phyloP scores from a whole-genome alignment of 2,329 filamentous ascomycete species.

The Leptographium radiaticola region DNA sequence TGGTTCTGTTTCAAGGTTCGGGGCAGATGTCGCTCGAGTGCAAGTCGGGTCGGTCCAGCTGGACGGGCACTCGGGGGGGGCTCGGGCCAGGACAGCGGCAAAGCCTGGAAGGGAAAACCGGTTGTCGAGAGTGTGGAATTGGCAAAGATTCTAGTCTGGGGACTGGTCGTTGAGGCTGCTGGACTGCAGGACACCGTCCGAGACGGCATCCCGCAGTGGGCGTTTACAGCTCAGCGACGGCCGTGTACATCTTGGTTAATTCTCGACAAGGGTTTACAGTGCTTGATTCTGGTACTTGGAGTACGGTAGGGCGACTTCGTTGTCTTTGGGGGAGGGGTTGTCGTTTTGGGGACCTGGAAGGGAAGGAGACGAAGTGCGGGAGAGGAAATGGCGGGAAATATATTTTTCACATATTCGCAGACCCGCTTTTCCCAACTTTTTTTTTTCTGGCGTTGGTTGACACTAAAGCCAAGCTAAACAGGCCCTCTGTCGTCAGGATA shows the following conservation, averaged over 20 bases:
- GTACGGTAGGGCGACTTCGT: conserved; percentile 47
- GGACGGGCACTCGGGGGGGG: conserved; percentile 6
- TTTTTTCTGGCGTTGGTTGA: not conserved
- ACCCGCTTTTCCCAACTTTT: not conserved
- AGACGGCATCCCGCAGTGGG: conserved; percentile 59
- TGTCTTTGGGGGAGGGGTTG: conserved; percentile 35
- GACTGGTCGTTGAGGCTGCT: conserved; percentile 68
- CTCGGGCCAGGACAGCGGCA: conserved; percentile 25
- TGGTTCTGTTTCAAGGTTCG: conserved; percentile 21
- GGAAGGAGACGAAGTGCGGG: not conserved
- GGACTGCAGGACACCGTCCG: conserved; percentile 57
- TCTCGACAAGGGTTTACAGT: conserved; percentile 53
- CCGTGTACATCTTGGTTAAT: conserved; percentile 51
- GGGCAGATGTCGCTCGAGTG: conserved; percentile 13
- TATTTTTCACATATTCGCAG: not conserved
- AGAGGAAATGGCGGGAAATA: conserved; percentile 2
- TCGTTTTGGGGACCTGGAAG: conserved; percentile 9
- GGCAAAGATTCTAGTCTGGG: conserved; percentile 32
- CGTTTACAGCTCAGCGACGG: conserved; percentile 86
- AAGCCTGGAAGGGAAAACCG: conserved; percentile 45
- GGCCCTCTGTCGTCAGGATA: no score
- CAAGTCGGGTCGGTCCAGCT: not conserved
- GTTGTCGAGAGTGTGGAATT: conserved; percentile 44
- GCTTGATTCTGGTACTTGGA: conserved; percentile 20
- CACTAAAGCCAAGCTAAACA: not conserved